phyloP scores from a whole-genome alignment of 2,329 filamentous ascomycete genomes.

The Hypoxylon sp. region DNA sequence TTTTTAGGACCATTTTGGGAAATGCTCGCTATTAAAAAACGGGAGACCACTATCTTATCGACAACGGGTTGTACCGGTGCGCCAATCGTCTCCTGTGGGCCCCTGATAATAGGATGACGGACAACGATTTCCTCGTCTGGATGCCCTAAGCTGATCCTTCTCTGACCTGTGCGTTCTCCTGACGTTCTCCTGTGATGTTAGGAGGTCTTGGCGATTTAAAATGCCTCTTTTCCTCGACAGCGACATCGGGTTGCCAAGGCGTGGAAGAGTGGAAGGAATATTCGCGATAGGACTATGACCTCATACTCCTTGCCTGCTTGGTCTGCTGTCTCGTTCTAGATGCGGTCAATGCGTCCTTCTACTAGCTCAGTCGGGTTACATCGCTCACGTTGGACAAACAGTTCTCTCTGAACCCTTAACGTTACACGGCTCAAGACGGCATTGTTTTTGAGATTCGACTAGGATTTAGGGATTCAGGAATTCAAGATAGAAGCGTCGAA shows the following conservation, averaged over 20 bases:
- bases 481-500: background rate
- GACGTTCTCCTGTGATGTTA: conserved; percentile 21
- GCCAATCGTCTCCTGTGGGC: conserved; percentile 33
- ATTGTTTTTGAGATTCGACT: background rate
- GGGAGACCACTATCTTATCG: conserved; percentile 28
- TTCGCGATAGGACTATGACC: conserved; percentile 20
- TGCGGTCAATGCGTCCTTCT: conserved; percentile 5
- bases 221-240: conserved; percentile 27
- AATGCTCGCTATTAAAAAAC: conserved; percentile 6
- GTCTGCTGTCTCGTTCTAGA: background rate
- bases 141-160: conserved; percentile 25
- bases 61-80: conserved; percentile 32
- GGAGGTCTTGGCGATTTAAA: conserved; percentile 34
- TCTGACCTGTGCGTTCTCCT: conserved; percentile 22
- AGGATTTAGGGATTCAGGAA: background rate
- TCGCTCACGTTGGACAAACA: background rate
- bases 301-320: conserved; percentile 13
- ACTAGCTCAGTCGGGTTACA: background rate
- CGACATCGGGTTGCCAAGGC: conserved; percentile 25
- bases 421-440: conserved; percentile 2
- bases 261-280: conserved; percentile 13
- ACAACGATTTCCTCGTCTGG: conserved; percentile 18
- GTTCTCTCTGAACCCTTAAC: background rate
- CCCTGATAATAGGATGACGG: conserved; percentile 37
- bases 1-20: background rate